Evolutionary conservation across 306 rosid genomes (phyloP), one percentile per base, ranked within the genome.

Genomic region (Fagus sylvatica): DNA sequence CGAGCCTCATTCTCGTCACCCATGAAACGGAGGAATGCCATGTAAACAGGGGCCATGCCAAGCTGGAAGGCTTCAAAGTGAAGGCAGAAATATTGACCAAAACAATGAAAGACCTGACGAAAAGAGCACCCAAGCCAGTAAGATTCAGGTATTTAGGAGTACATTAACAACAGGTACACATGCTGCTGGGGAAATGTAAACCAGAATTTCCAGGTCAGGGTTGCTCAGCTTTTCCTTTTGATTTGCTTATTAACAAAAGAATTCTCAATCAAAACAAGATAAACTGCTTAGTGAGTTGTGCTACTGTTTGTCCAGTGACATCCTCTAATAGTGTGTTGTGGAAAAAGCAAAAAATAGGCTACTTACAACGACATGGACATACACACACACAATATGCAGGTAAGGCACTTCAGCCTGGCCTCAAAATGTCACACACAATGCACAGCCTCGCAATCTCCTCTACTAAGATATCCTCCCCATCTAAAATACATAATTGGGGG

Each of bases 61-160:
- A 95, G 98, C 86, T 95, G 98, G 81, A 95, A 95, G 41, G 98
- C 98, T 85, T 95, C 98, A 76, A 95, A 95, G 72, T 95, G 98
- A 55, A 95, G 98, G 88, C 98, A 95, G 78, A 95, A 95, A 80
- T 91, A 92, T 81, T 95, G 99, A 37, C 98, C 99, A 73, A 95
- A 95, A 86, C 99, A 93, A 85, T 95, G 96, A 73, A 95, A 95
- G 40, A 95, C 99, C 99, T 95, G 87, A 70, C 70, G 81, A 57
- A 72, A 71, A 28, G 74, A 69, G 22, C 69, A 80, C 76, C 78
- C 59, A 30, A 62, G 74, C 84, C 75, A 75, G 49, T 65, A 74
- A 66, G 72, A 78, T 69, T 76, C 74, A 48, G 72, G 54, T 64
- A 71, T 46, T 34, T 48, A 81, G 65, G 57, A 71, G 37, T 59